Evolutionary conservation across 208 protist species (phyloP).

Genomic region (Acanthamoeba lenticulata): DNA sequence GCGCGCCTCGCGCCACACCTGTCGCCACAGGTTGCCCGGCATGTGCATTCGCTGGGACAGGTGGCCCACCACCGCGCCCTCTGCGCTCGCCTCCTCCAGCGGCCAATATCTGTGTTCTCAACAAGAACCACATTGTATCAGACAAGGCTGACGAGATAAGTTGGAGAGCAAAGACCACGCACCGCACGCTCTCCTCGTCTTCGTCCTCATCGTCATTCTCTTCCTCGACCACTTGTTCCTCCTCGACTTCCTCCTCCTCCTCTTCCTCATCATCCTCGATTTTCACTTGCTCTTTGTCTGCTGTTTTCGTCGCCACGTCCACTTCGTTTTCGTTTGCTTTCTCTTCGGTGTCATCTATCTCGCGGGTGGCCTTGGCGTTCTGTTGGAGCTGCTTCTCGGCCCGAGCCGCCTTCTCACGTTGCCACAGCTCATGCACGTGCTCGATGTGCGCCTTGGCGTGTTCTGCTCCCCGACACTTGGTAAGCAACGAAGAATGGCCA

Average conservation of each 20-base stretch:
- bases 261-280: neutral
- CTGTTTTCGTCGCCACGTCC: neutral
- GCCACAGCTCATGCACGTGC: neutral
- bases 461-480: neutral
- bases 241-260: neutral
- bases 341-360: neutral
- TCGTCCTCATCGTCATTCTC: neutral
- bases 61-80: neutral
- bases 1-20: conserved; percentile 61
- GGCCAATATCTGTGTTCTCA: neutral
- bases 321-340: neutral
- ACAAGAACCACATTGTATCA: neutral
- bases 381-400: neutral
- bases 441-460: neutral
- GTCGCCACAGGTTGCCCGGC: conserved; percentile 73
- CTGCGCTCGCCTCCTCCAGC: neutral
- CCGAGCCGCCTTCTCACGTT: neutral
- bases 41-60: conserved; percentile 70
- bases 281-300: neutral
- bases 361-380: neutral
- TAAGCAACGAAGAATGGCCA: conserved; percentile 32
- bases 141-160: neutral
- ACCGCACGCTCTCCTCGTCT: neutral
- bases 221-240: neutral
- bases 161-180: neutral